Base-by-base conservation (phyloP, 2,329 filamentous ascomycete genomes). In the Clathrospora elynae region DNA sequence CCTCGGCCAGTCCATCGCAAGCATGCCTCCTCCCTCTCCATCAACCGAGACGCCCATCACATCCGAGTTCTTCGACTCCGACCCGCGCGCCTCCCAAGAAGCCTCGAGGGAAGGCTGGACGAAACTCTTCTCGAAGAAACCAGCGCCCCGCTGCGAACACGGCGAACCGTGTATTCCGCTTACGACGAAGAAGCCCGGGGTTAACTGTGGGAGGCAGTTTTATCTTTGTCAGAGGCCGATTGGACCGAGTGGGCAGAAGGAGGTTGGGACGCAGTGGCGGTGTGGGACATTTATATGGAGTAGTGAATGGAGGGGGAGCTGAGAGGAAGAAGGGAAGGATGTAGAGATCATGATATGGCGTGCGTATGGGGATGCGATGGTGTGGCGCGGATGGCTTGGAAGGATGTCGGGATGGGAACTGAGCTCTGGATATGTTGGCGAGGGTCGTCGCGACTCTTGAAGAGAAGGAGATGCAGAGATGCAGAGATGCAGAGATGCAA, bases 141-240 rank as follows among this genome's bases (percentile, higher is more conserved):
- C 82, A 1, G 77, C 82, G 1, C 93, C 93, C 1, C 81, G 80
- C 43, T 99, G 93, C 65, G 90, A 96, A 57, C 93, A 99, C 63
- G 78, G 83, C 38, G 91, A 97, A 59, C 87, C 88, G 2, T 97
- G 93, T 70, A 87, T 90, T 52, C 88, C 79, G 53, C 74, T 92
- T 36, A 80, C 85, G 12, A 96, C 91, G 1, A 96, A 92, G 74
- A 97, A 97, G 65, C 78, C 89, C 1, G 93, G 93, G 1, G 74
- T 88, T 51, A 99, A 97, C 61, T 85, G 78, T 51, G 83, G 84
- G 0, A 72, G 83, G 17, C 77, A 78, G 6, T 87, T 86, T 62
- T 87, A 81, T 81, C 84, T 85, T 61, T 87, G 84, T 61, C 67
- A 33, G 10, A 80, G 86, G 26, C 93, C 93, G 3, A 73, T 97